phyloP scores from a whole-genome alignment of 805 yeast species.

The Cyberlindnera nakhonratchasimensis region DNA sequence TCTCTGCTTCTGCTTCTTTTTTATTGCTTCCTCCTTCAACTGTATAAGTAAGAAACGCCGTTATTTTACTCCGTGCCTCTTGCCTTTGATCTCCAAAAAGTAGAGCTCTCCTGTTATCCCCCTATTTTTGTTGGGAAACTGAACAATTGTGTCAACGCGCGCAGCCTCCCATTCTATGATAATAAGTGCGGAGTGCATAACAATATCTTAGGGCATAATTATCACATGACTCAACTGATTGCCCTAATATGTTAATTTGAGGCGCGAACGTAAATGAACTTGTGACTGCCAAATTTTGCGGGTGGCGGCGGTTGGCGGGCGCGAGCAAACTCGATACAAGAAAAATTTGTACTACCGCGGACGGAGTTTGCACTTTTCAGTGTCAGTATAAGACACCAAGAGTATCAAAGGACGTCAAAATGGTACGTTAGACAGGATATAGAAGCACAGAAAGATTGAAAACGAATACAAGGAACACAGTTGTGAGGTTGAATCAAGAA shows the following conservation, averaged over 20 bases:
- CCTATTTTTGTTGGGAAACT: too few species aligned
- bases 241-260: too few species aligned
- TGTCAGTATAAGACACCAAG: slow-evolving; percentile 5
- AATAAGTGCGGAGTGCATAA: too few species aligned
- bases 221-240: too few species aligned
- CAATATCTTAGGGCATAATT: too few species aligned
- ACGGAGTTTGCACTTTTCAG: slow-evolving; percentile 14
- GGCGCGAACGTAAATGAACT: too few species aligned
- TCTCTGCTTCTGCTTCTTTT: neutral
- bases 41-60: too few species aligned
- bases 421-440: slow-evolving; percentile 14
- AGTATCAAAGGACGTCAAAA: slow-evolving; percentile 13
- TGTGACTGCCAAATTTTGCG: slow-evolving; percentile 15
- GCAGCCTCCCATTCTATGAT: too few species aligned
- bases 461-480: neutral
- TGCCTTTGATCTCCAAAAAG: too few species aligned
- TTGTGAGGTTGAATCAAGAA: neutral
- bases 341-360: slow-evolving; percentile 13
- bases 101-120: too few species aligned
- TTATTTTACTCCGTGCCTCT: neutral
- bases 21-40: neutral
- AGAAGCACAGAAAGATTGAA: slow-evolving; percentile 1
- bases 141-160: too few species aligned
- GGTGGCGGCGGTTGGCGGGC: neutral
- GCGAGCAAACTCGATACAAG: too few species aligned